Evolutionary conservation across 139 green algal species (phyloP).

Genomic region (Chlorella sorokiniana): DNA sequence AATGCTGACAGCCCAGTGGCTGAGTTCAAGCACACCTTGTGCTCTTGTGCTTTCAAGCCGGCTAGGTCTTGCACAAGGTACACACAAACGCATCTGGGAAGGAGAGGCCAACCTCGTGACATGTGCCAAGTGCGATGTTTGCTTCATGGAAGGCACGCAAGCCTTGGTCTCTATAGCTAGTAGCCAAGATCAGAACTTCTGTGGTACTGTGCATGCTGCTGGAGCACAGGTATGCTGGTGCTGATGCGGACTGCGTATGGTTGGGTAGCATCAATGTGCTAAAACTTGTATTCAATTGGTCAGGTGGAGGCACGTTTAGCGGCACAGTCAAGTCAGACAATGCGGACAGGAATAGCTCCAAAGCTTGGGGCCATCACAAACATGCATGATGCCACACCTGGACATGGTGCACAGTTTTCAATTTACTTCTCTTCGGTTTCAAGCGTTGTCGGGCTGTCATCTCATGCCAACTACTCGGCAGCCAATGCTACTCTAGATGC

Average conservation of each 20-base stretch:
- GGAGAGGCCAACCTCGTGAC: not conserved
- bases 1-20: constrained; percentile 57
- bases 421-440: constrained; percentile 73
- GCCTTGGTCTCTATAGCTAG: not conserved
- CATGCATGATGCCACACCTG: not conserved
- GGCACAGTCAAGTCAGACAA: constrained; percentile 15
- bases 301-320: constrained; percentile 37
- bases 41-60: constrained; percentile 32
- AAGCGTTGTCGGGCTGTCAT: constrained; percentile 66
- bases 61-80: not conserved
- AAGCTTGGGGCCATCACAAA: constrained; percentile 37
- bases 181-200: not conserved
- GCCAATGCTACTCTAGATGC: constrained; percentile 77
- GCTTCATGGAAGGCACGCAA: constrained; percentile 1
- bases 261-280: not conserved
- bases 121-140: constrained; percentile 34
- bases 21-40: constrained; percentile 23
- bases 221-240: constrained; percentile 35
- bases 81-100: not conserved
- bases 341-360: constrained; percentile 43
- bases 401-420: not conserved
- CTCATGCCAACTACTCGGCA: constrained; percentile 77
- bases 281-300: not conserved
- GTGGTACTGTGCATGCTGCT: constrained; percentile 40
- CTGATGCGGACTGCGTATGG: not conserved